These are phyloP conservation scores for Saccharomycopsis oosterbeekiorum DNA, from an alignment of 805 yeast species.

Conservation along the genomic window DNA sequence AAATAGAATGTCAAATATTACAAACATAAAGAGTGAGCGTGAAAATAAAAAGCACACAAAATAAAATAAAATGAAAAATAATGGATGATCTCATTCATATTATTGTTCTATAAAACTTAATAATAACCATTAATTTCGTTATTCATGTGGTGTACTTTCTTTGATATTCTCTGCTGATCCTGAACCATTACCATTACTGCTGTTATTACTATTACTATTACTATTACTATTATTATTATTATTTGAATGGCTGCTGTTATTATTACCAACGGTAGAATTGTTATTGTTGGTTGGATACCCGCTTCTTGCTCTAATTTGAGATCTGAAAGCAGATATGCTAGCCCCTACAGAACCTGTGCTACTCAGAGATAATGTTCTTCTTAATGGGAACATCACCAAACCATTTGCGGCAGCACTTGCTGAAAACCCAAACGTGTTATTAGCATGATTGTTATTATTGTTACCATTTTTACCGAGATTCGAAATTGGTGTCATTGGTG, in stretches of 20 bases:
- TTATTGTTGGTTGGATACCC: background rate
- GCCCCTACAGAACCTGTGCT: constrained; percentile 1
- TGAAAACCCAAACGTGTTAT: background rate
- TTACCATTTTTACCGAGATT: background rate
- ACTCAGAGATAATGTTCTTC: constrained; percentile 10
- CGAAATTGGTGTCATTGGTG: background rate
- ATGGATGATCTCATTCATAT: background rate
- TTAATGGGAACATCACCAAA: constrained; percentile 8
- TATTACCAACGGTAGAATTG: background rate
- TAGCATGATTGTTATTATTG: background rate
- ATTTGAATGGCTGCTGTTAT: background rate
- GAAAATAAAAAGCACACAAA: background rate
- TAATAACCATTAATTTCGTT: background rate
- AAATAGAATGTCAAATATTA: background rate
- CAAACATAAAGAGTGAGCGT: background rate
- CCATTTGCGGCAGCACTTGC: constrained; percentile 5
- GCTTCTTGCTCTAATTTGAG: background rate
- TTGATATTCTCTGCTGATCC: background rate
- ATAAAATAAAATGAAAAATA: background rate
- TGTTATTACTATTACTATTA: background rate
- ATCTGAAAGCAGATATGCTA: background rate
- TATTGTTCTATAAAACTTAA: background rate
- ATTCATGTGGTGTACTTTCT: background rate
- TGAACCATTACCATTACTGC: background rate
- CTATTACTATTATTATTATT: background rate